Conservation (phyloP, 306 rosid species). For the Spatholobus suberectus region DNA sequence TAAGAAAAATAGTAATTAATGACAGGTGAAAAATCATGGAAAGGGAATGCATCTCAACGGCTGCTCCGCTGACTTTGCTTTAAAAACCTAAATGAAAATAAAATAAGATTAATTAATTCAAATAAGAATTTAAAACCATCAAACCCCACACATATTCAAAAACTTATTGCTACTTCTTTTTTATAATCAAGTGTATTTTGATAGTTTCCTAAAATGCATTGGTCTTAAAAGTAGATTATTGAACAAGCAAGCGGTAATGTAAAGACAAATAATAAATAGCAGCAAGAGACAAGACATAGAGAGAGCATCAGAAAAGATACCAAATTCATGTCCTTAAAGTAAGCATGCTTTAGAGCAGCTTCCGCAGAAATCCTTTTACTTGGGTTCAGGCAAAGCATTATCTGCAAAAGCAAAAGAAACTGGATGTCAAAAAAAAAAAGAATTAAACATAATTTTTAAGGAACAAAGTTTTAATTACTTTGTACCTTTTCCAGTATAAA, state of each 20-base stretch:
- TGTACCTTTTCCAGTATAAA: neutral
- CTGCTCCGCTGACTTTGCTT: neutral
- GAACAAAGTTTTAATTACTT: neutral
- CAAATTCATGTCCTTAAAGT: neutral
- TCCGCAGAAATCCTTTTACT: conserved; percentile 28
- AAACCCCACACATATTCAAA: neutral
- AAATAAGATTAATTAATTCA: neutral
- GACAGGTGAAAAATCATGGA: neutral
- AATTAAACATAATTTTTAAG: neutral
- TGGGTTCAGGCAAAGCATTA: conserved; percentile 38
- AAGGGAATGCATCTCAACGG: neutral
- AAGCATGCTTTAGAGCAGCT: conserved; percentile 34
- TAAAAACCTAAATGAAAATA: neutral
- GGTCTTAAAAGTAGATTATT: neutral
- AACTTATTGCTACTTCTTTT: neutral
- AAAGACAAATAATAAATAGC: neutral
- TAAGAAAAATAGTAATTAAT: neutral
- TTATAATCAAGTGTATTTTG: neutral
- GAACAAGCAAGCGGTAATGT: neutral
- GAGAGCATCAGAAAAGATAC: neutral
- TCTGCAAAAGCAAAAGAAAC: conserved; percentile 25
- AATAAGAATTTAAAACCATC: neutral
- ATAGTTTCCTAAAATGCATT: neutral
- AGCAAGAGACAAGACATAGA: neutral
- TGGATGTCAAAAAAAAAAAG: neutral